Conservation (phyloP, 2,329 filamentous ascomycete species). For the Calonectria ilicicola region DNA sequence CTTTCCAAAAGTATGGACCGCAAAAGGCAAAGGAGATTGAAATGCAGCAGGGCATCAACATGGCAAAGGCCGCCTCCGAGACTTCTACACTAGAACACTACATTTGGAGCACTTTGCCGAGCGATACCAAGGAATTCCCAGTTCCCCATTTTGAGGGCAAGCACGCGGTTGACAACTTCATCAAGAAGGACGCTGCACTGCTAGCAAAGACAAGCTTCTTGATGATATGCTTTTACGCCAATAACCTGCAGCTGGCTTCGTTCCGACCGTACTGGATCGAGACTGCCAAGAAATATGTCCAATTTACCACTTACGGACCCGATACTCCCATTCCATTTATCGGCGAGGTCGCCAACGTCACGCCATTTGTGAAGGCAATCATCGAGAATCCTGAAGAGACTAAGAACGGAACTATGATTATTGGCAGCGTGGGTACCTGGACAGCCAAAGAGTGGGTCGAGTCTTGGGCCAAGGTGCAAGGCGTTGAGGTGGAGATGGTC, state of each 20-base stretch:
- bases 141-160: not conserved
- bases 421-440: not conserved
- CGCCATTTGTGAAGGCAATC: not conserved
- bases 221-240: not conserved
- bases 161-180: not conserved
- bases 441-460: conserved; percentile 7
- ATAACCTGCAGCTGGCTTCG: not conserved
- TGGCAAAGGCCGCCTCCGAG: not conserved
- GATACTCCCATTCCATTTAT: not conserved
- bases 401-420: not conserved
- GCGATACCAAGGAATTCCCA: not conserved
- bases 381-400: not conserved
- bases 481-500: not conserved
- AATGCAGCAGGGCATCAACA: not conserved
- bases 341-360: not conserved
- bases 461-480: not conserved
- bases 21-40: conserved; percentile 1
- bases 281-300: not conserved
- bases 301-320: conserved; percentile 1
- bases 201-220: not conserved
- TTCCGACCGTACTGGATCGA: conserved; percentile 8
- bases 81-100: conserved; percentile 1
- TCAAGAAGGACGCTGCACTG: not conserved
- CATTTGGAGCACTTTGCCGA: conserved; percentile 4
- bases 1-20: not conserved